Evolutionary conservation across 179 eudicot species (phyloP), one percentile per base, ranked within the genome.

Genomic region (Silene coronaria): DNA sequence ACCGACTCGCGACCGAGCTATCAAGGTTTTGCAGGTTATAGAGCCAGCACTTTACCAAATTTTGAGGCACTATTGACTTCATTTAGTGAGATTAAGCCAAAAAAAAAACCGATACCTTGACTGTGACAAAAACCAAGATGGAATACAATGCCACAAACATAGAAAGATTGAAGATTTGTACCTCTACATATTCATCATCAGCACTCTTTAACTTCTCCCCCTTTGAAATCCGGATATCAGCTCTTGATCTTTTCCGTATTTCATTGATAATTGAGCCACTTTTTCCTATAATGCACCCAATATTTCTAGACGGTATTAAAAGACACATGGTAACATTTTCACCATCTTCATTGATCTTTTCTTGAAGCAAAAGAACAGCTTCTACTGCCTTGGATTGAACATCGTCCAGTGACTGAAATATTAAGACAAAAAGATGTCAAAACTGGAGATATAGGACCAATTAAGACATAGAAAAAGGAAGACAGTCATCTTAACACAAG

Each of bases 221-320:
- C 83, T 91, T 95, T 22, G 99, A 89, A 76, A 95, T 95, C 38
- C 85, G 88, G 53, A 95, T 78, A 80, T 89, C 88, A 60, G 97
- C 97, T 72, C 82, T 89, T 64, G 91, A 89, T 78, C 88, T 90
- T 82, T 87, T 91, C 79, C 99, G 73, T 23, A 95, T 95, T 73
- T 95, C 97, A 84, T 88, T 91, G 72, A 95, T 86, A 53, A 95
- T 91, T 23, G 97, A 89, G 58, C 99, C 97, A 82, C 88, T 81
- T 86, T 82, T 95, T 48, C 99, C 99, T 77, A 95, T 91, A 51
- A 95, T 80, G 78, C 97, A 91, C 19, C 97, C 97, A 75, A 95
- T 95, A 77, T 85, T 87, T 81, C 85, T 91, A 55, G 92, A 85
- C 23, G 97, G 88, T 71, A 96, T 84, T 58, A 93, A 96, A 34